A percentile compares a stretch with the other conserved stretches of the same genome.
phyloP scores from a whole-genome alignment of 2,329 filamentous ascomycete genomes.

The Cladosporium sp. region DNA sequence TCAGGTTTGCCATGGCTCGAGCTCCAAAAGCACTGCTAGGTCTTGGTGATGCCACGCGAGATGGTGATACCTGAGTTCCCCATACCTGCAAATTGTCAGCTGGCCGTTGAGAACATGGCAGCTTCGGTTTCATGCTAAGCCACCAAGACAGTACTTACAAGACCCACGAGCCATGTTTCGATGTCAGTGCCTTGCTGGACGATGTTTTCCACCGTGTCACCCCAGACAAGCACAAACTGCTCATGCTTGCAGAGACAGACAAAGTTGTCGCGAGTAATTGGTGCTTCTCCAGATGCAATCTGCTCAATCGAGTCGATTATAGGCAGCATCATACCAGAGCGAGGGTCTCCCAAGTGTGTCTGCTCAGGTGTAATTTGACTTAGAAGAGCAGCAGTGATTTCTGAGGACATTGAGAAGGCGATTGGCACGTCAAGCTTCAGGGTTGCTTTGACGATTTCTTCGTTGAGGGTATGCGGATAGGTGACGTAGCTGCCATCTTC shows the following conservation, averaged over 20 bases:
- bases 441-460: constrained; percentile 11
- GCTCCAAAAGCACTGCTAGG: constrained; percentile 7
- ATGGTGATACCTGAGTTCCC: constrained; percentile 8
- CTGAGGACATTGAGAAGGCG: constrained; percentile 13
- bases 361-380: constrained; percentile 12
- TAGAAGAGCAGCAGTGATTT: constrained; percentile 10
- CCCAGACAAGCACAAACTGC: constrained; percentile 13
- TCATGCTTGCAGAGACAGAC: constrained; percentile 12
- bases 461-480: constrained; percentile 8
- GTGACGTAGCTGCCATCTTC: constrained; percentile 13
- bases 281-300: constrained; percentile 8
- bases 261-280: constrained; percentile 7
- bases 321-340: constrained; percentile 4
- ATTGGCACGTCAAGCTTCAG: constrained; percentile 12
- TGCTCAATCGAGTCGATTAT: constrained; percentile 11
- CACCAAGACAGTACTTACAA: constrained; percentile 3
- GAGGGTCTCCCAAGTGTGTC: constrained; percentile 8
- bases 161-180: constrained; percentile 13
- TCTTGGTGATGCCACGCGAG: neutral
- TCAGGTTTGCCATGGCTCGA: neutral
- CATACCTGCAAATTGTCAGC: constrained; percentile 7
- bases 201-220: constrained; percentile 13
- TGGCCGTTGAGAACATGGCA: neutral
- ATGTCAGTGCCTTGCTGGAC: constrained; percentile 10
- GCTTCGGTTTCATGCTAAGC: neutral